These are phyloP conservation scores for Acanthamoeba lenticulata DNA, from an alignment of 208 protist species.

Conservation along the genomic window DNA sequence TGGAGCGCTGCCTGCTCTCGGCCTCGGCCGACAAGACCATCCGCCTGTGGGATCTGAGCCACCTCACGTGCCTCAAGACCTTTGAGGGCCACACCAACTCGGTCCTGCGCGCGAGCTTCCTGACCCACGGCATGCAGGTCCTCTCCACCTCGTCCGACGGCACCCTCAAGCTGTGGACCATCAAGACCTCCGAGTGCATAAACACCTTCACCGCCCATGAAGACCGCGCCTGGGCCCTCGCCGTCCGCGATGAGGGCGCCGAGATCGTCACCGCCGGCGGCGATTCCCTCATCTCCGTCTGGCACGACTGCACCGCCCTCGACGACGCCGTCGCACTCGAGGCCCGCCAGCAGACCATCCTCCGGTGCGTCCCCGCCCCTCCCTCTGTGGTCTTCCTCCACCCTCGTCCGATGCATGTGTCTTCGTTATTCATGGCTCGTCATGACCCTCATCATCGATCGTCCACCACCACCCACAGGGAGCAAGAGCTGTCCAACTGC, in stretches of 20 bases:
- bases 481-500: constrained; percentile 77
- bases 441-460: neutral
- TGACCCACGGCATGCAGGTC: constrained; percentile 85
- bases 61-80: constrained; percentile 85
- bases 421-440: neutral
- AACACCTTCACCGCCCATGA: constrained; percentile 82
- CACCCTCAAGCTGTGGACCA: constrained; percentile 85
- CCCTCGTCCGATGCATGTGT: too few species aligned
- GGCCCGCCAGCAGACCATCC: constrained; percentile 66
- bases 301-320: constrained; percentile 75
- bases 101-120: constrained; percentile 82
- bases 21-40: constrained; percentile 86
- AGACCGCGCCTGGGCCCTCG: constrained; percentile 83
- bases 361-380: constrained; percentile 39
- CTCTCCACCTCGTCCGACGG: constrained; percentile 69
- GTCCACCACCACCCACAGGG: neutral
- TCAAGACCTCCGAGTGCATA: constrained; percentile 87
- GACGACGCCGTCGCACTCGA: constrained; percentile 47
- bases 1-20: constrained; percentile 76
- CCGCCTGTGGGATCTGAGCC: constrained; percentile 83
- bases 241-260: constrained; percentile 64
- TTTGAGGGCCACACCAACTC: constrained; percentile 85
- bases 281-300: constrained; percentile 77
- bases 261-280: constrained; percentile 76
- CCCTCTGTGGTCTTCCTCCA: neutral